Conservation (phyloP, 2,329 filamentous ascomycete genomes). For the Calycina herbarum region DNA sequence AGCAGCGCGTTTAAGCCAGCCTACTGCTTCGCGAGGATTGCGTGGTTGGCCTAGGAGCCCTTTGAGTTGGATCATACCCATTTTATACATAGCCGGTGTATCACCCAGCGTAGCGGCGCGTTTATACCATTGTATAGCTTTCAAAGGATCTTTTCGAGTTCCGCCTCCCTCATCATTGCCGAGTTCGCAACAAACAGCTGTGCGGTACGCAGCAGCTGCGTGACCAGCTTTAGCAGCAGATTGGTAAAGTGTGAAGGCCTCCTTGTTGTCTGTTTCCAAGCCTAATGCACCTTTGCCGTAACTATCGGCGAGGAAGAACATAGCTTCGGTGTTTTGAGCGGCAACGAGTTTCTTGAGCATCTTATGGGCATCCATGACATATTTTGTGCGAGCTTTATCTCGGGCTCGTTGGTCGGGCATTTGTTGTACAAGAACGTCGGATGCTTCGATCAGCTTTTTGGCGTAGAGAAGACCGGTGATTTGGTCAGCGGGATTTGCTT, state of each 20-base stretch:
- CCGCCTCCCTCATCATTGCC: conserved; percentile 92
- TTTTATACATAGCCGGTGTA: conserved; percentile 94
- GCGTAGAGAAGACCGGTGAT: conserved; percentile 71
- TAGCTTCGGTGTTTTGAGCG: conserved; percentile 75
- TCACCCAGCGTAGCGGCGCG: conserved; percentile 88
- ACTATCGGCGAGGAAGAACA: conserved; percentile 91
- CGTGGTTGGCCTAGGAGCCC: conserved; percentile 83
- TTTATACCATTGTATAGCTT: conserved; percentile 98
- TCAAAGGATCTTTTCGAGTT: conserved; percentile 84
- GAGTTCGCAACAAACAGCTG: conserved; percentile 96
- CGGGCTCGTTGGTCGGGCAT: conserved; percentile 70
- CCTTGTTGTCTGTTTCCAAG: conserved; percentile 78
- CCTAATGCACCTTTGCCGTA: conserved; percentile 81
- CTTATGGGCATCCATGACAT: conserved; percentile 83
- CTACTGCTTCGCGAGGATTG: conserved; percentile 82
- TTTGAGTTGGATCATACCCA: conserved; percentile 94
- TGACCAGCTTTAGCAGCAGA: conserved; percentile 89
- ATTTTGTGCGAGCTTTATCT: conserved; percentile 77
- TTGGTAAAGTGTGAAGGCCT: conserved; percentile 92
- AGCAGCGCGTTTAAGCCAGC: conserved; percentile 90
- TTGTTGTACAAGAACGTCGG: conserved; percentile 67
- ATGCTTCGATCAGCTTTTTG: conserved; percentile 83
- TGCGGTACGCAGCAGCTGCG: conserved; percentile 83
- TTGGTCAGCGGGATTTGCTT: conserved; percentile 71
- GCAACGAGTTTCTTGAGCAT: conserved; percentile 83